Evolutionary conservation across 495 filamentous ascomycete genomes (phyloP), one percentile per base, ranked within the genome.

Genomic region (Penicillium lagena): DNA sequence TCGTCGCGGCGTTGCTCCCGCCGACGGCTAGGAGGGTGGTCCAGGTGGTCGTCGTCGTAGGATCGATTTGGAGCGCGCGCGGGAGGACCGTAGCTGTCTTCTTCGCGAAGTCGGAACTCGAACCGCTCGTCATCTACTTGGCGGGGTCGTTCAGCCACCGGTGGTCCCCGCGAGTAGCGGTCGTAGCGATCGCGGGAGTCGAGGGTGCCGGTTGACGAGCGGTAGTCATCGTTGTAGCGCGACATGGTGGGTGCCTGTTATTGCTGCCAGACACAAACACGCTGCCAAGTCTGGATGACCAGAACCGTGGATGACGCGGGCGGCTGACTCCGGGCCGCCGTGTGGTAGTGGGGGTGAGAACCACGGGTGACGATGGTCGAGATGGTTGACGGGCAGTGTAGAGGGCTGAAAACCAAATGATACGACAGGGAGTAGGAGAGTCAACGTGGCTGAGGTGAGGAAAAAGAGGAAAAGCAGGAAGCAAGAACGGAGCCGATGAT

Each of bases 61-160:
- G 70, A 58, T 34, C 65, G 58, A 46, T 70, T 65, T 55, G 68
- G 43, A 43, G 61, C 67, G 40, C 78, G 76, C 22, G 69, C 68
- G 31, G 73, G 72, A 35, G 76, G 76, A 9, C 77, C 78, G 52
- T 69, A 78, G 29, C 75, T 68, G 34, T 82, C 78, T 47, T 73
- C 68, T 37, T 80, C 77, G 29, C 70, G 64, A 47, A 79, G 67
- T 28, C 72, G 69, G 37, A 70, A 64, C 45, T 76, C 70, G 51
- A 79, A 80, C 17, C 70, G 67, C 11, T 78, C 75, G 37, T 74
- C 72, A 38, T 73, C 72, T 33, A 59, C 51, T 11, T 55, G 59
- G 43, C 66, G 71, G 48, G 64, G 63, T 50, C 74, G 67, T 39
- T 77, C 71, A 14, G 40, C 50, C 12, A 62, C 70, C 15, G 68